phyloP scores from a whole-genome alignment of 768 basidiomycete genomes.

The Suillus fuscotomentosus region DNA sequence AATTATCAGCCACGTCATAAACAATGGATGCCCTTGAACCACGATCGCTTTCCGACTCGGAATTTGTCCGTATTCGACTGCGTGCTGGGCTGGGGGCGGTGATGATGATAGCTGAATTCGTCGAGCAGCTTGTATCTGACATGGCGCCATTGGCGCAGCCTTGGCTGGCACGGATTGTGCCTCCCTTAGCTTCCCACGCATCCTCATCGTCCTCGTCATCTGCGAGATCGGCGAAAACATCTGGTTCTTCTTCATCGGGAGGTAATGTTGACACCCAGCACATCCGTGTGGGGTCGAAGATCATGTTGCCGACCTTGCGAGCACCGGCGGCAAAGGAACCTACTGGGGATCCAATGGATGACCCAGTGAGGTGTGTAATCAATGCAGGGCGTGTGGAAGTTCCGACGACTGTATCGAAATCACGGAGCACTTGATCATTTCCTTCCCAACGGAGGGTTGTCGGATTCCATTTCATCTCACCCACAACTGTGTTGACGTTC shows the following conservation, averaged over 20 bases:
- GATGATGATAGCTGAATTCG: conserved; percentile 25
- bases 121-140: conserved; percentile 25
- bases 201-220: conserved; percentile 86
- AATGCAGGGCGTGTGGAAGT: conserved; percentile 91
- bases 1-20: conserved; percentile 72
- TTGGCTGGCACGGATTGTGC: conserved; percentile 71
- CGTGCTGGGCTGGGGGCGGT: conserved; percentile 60
- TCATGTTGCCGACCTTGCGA: conserved; percentile 95
- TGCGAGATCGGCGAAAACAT: conserved; percentile 90
- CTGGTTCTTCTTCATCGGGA: conserved; percentile 90
- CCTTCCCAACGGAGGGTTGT: conserved; percentile 91
- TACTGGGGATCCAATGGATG: conserved; percentile 79
- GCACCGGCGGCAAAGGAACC: conserved; percentile 75
- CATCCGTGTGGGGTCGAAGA: conserved; percentile 93
- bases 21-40: conserved; percentile 80
- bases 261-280: conserved; percentile 89
- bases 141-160: conserved; percentile 25
- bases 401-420: conserved; percentile 80
- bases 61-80: conserved; percentile 63
- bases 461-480: conserved; percentile 99
- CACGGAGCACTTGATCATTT: conserved; percentile 87
- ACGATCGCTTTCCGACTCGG: conserved; percentile 71
- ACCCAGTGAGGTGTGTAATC: conserved; percentile 90
- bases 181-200: conserved; percentile 69
- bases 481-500: conserved; percentile 61